Conservation (phyloP, 306 rosid species). For the Sophora flavescens region DNA sequence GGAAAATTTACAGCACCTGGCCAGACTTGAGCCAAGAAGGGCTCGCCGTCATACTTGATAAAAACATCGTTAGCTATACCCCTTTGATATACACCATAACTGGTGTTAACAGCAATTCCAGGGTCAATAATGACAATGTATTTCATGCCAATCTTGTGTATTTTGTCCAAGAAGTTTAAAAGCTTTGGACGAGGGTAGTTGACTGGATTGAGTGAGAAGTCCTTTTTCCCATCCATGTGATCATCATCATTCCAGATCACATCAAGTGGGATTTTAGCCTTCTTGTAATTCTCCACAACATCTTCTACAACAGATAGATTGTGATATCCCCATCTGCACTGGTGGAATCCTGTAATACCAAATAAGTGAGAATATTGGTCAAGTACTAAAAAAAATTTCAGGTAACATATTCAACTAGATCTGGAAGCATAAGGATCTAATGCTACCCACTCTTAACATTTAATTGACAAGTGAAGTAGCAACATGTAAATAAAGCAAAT, state of each 20-base stretch:
- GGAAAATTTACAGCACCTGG: constrained; percentile 97
- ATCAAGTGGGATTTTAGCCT: constrained; percentile 92
- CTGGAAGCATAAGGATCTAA: constrained; percentile 24
- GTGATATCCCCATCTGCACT: constrained; percentile 99
- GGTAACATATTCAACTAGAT: constrained; percentile 1
- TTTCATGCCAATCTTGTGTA: constrained; percentile 91
- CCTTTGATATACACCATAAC: constrained; percentile 84
- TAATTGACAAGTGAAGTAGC: neutral
- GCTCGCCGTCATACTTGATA: constrained; percentile 87
- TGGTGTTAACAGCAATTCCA: constrained; percentile 75
- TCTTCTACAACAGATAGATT: constrained; percentile 94
- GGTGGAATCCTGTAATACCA: constrained; percentile 83
- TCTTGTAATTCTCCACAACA: constrained; percentile 85
- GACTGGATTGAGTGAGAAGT: constrained; percentile 76
- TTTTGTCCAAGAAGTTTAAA: constrained; percentile 78
- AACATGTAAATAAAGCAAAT: neutral
- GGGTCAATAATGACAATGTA: constrained; percentile 91
- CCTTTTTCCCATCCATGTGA: constrained; percentile 93
- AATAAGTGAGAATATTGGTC: constrained; percentile 37
- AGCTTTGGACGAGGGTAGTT: constrained; percentile 87
- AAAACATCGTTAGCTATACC: constrained; percentile 83
- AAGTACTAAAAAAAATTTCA: neutral
- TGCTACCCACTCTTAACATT: neutral
- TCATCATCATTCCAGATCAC: constrained; percentile 98
- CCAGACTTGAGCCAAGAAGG: constrained; percentile 96